Conservation (phyloP, 805 yeast species). For the Lipomyces kockii region DNA sequence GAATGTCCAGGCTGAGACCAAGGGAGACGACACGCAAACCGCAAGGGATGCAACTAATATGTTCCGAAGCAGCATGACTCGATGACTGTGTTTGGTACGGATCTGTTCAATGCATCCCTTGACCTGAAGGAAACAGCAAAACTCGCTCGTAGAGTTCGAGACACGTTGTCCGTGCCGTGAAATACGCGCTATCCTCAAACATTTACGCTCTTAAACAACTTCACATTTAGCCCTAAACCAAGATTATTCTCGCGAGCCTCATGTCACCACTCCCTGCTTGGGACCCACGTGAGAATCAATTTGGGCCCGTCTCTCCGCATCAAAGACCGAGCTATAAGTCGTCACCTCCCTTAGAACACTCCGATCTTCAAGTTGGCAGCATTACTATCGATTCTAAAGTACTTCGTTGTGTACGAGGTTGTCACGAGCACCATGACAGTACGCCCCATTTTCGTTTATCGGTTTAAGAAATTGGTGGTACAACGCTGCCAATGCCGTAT, state of each 20-base stretch:
- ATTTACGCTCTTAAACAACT: background rate
- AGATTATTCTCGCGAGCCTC: background rate
- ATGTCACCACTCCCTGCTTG: background rate
- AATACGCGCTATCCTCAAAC: background rate
- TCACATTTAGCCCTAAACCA: background rate
- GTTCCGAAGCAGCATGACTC: slow-evolving; percentile 8
- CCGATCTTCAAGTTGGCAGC: background rate
- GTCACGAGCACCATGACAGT: background rate
- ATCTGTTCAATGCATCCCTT: background rate
- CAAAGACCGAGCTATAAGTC: background rate
- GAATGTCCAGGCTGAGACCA: slow-evolving; percentile 32
- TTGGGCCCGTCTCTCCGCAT: background rate
- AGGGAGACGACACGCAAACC: slow-evolving; percentile 7
- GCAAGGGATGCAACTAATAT: slow-evolving; percentile 5
- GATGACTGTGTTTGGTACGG: background rate
- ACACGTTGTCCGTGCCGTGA: background rate
- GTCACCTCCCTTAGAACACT: background rate
- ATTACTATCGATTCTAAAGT: background rate
- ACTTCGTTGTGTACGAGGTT: background rate
- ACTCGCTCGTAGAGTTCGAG: background rate
- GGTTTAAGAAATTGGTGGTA: background rate
- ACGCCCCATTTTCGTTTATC: background rate
- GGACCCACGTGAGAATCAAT: background rate
- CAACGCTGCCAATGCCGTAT: slow-evolving; percentile 1
- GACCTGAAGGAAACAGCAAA: too few species aligned